Evolutionary conservation across 495 filamentous ascomycete species (phyloP).

Genomic region (Mycothermus thermophilus): DNA sequence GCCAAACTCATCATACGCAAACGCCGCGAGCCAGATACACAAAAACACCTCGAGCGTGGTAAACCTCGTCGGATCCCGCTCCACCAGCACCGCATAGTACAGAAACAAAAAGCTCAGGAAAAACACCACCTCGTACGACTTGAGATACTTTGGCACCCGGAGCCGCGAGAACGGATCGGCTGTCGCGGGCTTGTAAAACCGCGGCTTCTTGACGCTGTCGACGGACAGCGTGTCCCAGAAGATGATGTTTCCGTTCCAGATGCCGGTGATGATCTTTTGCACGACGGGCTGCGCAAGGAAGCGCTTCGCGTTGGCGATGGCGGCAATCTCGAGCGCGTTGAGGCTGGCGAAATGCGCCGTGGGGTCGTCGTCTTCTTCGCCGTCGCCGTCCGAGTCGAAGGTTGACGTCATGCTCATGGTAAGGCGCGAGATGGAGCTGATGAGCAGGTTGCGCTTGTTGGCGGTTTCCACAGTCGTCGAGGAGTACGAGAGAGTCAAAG

Average conservation of each 20-base stretch:
- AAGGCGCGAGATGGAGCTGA: slow-evolving; percentile 31
- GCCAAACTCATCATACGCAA: slow-evolving; percentile 75
- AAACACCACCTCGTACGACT: slow-evolving; percentile 77
- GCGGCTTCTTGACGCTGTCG: slow-evolving; percentile 63
- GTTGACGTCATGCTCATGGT: slow-evolving; percentile 28
- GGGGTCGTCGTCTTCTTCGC: slow-evolving; percentile 39
- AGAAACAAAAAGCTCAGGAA: slow-evolving; percentile 68
- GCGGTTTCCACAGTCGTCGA: slow-evolving; percentile 6
- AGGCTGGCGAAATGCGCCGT: slow-evolving; percentile 58
- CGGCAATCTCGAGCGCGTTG: slow-evolving; percentile 82
- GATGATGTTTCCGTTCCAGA: slow-evolving; percentile 84
- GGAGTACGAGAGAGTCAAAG: slow-evolving; percentile 8
- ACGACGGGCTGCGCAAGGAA: slow-evolving; percentile 78
- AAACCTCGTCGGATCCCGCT: slow-evolving; percentile 35
- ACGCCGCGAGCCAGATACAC: slow-evolving; percentile 64
- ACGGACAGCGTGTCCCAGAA: slow-evolving; percentile 80
- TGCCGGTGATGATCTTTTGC: slow-evolving; percentile 75
- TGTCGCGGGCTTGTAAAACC: slow-evolving; percentile 60
- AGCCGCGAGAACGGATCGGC: slow-evolving; percentile 76
- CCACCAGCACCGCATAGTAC: slow-evolving; percentile 72
- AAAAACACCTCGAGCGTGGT: slow-evolving; percentile 40
- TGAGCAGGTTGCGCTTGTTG: slow-evolving; percentile 22
- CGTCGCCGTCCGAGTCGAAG: slow-evolving; percentile 22
- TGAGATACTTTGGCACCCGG: slow-evolving; percentile 82
- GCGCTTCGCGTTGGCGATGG: slow-evolving; percentile 75